Evolutionary conservation across 1,139 yeast genomes (phyloP), one percentile per base, ranked within the genome.

Genomic region (Meyerozyma smithsonii): DNA sequence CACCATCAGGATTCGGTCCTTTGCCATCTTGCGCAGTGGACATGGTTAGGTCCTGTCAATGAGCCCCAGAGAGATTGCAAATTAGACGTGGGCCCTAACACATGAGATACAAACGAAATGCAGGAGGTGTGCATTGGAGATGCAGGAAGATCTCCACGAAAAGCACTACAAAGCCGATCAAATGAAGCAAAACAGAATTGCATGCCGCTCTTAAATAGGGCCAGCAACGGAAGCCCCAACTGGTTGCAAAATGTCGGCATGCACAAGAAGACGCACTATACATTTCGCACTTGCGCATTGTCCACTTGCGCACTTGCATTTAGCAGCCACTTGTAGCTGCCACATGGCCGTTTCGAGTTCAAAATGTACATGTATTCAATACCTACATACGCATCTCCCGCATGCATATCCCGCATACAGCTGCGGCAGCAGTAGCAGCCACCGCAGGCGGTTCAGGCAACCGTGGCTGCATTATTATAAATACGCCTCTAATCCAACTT

Each of bases 401-500:
- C 25, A 23, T 23, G 25, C 12, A 23, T 5, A 23, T 23, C n/a
- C 25, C 12, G 25, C 25, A 11, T 8, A 6, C 12, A 11, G 25
- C 25, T 23, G 25, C 25, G n/a, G 25, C n/a, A 2, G 12, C 25
- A 23, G 10, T n/a, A n/a, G n/a, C n/a, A n/a, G n/a, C n/a, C n/a
- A n/a, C n/a, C n/a, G n/a, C n/a, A n/a, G n/a, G n/a, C n/a, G n/a
- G n/a, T 23, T 23, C 25, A 5, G 10, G n/a, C 6, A 11, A 11
- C 12, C 25, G 12, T 23, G 30, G 18, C 17, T 26, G 30, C 30
- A 26, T n/a, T 12, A 23, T 15, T 26, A 26, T 26, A 26, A 26
- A 14, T 26, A 26, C 30, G 17, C 17, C 30, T 24, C 40, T 64
- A 67, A 44, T 69, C 72, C 56, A 71, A 68, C 54, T 69, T 70